Conservation (phyloP, 306 rosid genomes). For the Fagus crenata region DNA sequence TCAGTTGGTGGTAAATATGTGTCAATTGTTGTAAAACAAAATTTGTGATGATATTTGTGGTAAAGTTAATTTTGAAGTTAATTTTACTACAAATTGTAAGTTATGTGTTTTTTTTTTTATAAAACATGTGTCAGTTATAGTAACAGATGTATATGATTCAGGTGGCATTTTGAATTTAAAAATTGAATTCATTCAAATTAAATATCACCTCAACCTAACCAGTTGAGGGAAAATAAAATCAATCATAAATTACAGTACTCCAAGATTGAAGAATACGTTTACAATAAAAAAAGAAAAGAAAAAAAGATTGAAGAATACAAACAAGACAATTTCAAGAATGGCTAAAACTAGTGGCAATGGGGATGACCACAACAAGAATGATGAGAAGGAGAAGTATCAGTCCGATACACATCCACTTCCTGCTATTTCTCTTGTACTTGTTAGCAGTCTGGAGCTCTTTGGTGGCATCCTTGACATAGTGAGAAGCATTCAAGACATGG, state of each 20-base stretch:
- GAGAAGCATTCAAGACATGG: slow-evolving; percentile 69
- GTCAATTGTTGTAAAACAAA: no score
- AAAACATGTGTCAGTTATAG: no score
- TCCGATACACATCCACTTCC: slow-evolving; percentile 79
- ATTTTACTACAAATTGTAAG: no score
- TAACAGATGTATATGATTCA: no score
- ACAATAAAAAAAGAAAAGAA: no score
- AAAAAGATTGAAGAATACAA: not conserved
- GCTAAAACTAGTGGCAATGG: slow-evolving; percentile 53
- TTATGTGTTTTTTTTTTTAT: no score
- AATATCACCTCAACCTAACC: not conserved
- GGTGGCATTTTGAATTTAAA: no score
- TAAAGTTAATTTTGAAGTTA: no score
- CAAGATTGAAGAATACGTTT: not conserved
- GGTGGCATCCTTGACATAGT: slow-evolving; percentile 72
- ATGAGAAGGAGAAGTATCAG: slow-evolving; percentile 54
- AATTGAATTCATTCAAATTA: not conserved
- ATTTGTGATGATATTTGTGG: no score
- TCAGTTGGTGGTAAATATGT: no score
- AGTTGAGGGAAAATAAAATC: not conserved
- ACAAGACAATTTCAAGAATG: slow-evolving; percentile 36
- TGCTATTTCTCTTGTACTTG: slow-evolving; percentile 50
- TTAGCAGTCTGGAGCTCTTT: slow-evolving; percentile 58
- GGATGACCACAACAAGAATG: slow-evolving; percentile 58
- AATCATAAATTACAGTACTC: not conserved